These are phyloP conservation scores for Rusavskia elegans DNA, from an alignment of 495 filamentous ascomycete species.

Conservation along the genomic window DNA sequence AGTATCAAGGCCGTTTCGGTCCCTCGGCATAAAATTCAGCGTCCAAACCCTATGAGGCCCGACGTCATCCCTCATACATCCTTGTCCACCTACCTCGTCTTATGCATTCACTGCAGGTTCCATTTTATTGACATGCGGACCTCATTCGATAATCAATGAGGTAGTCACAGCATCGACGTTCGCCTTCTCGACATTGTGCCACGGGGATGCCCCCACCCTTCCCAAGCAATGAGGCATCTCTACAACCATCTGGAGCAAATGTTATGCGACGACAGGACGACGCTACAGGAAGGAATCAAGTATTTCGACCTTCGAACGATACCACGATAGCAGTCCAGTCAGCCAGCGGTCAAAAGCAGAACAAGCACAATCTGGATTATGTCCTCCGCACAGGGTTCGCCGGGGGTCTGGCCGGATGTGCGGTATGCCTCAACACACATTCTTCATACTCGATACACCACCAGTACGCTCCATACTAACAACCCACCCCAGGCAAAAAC, in stretches of 20 bases:
- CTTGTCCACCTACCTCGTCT: neutral
- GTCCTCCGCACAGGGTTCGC: constrained; percentile 65
- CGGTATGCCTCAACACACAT: constrained; percentile 33
- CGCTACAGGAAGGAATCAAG: constrained; percentile 4
- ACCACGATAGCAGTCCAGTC: constrained; percentile 22
- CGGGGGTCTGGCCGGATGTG: constrained; percentile 77
- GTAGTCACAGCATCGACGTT: neutral
- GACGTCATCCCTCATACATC: too few species aligned
- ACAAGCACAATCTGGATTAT: constrained; percentile 72
- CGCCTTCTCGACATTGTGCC: neutral
- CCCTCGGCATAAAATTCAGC: too few species aligned
- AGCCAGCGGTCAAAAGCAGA: constrained; percentile 12
- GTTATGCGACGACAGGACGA: neutral
- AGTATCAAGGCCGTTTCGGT: too few species aligned
- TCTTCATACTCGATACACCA: neutral
- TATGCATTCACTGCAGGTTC: too few species aligned
- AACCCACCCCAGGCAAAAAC: constrained; percentile 66
- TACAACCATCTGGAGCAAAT: constrained; percentile 8
- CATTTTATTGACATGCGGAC: too few species aligned
- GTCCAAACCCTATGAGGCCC: too few species aligned
- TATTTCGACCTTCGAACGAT: constrained; percentile 22
- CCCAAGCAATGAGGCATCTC: constrained; percentile 9
- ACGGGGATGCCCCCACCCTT: constrained; percentile 8
- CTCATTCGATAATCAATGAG: neutral
- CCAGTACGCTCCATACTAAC: neutral